Evolutionary conservation across 1,284 basidiomycete genomes (phyloP).

Genomic region (Moesziomyces sp.): DNA sequence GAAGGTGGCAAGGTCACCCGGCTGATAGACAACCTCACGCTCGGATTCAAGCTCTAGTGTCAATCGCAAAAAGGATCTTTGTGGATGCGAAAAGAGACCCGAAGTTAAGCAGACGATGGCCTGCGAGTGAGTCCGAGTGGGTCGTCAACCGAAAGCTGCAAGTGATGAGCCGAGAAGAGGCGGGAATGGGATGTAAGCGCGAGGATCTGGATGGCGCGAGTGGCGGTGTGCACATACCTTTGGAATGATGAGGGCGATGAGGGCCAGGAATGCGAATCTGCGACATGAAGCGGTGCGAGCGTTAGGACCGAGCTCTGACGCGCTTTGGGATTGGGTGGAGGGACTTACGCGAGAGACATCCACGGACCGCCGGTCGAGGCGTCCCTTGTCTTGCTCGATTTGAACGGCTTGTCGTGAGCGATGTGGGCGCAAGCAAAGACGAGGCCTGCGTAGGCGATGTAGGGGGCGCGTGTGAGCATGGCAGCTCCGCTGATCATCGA

Average conservation of each 20-base stretch:
- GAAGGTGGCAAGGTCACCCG: conserved; percentile 76
- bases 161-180: background rate
- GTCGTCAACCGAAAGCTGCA: conserved; percentile 26
- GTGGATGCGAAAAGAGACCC: background rate
- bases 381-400: conserved; percentile 36
- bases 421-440: conserved; percentile 50
- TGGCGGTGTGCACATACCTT: conserved; percentile 24
- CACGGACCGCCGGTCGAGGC: conserved; percentile 31
- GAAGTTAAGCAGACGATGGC: background rate
- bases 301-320: background rate
- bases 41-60: conserved; percentile 71
- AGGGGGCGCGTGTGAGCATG: conserved; percentile 34
- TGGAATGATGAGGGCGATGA: conserved; percentile 35
- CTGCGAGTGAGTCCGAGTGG: conserved; percentile 21
- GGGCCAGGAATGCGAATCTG: conserved; percentile 34
- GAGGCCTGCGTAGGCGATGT: conserved; percentile 46
- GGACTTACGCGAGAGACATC: conserved; percentile 28
- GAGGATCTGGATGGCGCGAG: background rate
- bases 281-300: background rate
- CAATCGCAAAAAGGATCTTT: no score
- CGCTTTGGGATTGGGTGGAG: no score
- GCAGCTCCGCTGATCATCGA: conserved; percentile 47
- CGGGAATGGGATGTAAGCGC: background rate
- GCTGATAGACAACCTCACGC: conserved; percentile 89
- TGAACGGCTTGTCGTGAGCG: conserved; percentile 49